Conservation (phyloP, 1,284 basidiomycete species). For the Afroboletus lepidellus region DNA sequence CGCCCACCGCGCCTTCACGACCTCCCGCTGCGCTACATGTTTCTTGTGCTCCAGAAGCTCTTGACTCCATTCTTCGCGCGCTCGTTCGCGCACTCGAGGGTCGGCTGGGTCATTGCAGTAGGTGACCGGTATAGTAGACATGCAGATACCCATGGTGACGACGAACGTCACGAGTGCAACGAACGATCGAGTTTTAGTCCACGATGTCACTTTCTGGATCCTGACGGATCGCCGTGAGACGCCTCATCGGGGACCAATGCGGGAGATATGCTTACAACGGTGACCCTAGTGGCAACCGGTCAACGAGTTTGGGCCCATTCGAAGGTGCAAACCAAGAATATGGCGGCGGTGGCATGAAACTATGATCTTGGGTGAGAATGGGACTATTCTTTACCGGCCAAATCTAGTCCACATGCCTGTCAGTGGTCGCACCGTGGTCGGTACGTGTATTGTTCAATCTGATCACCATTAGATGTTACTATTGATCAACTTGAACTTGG, state of each 20-base stretch:
- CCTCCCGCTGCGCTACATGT: slow-evolving; percentile 6
- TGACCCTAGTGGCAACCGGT: not conserved
- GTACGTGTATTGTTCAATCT: not conserved
- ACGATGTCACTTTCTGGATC: not conserved
- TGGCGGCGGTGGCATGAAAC: slow-evolving; percentile 13
- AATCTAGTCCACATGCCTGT: slow-evolving; percentile 2
- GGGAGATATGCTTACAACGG: slow-evolving; percentile 7
- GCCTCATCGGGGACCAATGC: not conserved
- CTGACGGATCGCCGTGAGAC: not conserved
- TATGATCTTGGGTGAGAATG: not conserved
- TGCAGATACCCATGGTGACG: slow-evolving; percentile 8
- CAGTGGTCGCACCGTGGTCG: slow-evolving; percentile 16
- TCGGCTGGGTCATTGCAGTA: slow-evolving; percentile 23
- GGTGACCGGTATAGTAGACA: slow-evolving; percentile 14
- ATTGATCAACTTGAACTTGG: not conserved
- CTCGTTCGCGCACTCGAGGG: slow-evolving; percentile 19
- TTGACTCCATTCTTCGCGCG: slow-evolving; percentile 19
- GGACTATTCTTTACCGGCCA: not conserved
- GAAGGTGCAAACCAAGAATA: slow-evolving; percentile 4
- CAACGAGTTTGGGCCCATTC: not conserved
- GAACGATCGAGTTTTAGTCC: slow-evolving; percentile 1
- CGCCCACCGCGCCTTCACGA: slow-evolving; percentile 14
- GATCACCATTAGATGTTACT: not conserved
- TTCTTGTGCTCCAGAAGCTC: slow-evolving; percentile 15
- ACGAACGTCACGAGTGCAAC: slow-evolving; percentile 6